phyloP scores from a whole-genome alignment of 257 asterid genomes.

The Cruciata laevipes region DNA sequence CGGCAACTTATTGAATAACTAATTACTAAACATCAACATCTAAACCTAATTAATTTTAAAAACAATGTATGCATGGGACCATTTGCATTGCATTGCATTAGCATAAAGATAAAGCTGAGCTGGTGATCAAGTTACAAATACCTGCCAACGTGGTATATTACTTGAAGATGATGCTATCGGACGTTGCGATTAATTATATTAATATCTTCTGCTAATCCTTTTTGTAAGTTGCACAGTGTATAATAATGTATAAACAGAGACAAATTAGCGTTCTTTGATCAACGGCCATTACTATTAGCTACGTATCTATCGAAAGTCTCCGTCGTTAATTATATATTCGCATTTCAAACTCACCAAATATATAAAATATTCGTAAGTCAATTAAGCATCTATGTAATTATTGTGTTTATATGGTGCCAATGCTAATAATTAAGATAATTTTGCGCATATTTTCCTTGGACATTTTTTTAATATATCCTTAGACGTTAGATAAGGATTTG shows the following conservation, averaged over 20 bases:
- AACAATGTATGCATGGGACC: neutral
- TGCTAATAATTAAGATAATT: neutral
- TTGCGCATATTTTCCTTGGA: too few relatives aligned
- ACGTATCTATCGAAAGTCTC: neutral
- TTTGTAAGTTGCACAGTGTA: neutral
- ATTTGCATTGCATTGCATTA: neutral
- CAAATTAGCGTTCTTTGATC: conserved; percentile 9
- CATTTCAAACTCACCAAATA: too few relatives aligned
- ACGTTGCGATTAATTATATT: conserved; percentile 9
- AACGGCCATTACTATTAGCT: neutral
- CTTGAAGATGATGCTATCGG: conserved; percentile 9
- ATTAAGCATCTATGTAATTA: neutral
- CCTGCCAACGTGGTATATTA: neutral
- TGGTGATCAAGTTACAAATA: neutral
- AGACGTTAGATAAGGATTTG: too few relatives aligned
- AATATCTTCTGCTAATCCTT: neutral
- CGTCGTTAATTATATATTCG: neutral
- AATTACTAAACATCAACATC: conserved; percentile 1
- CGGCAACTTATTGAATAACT: too few relatives aligned
- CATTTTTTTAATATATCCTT: too few relatives aligned
- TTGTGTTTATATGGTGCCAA: neutral
- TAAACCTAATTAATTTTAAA: conserved; percentile 3
- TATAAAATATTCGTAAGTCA: neutral
- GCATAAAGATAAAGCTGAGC: neutral
- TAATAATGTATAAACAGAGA: conserved; percentile 1